Evolutionary conservation across 78 protist genomes (phyloP), one percentile per base, ranked within the genome.

Genomic region (Cavenderia fasciculata): DNA sequence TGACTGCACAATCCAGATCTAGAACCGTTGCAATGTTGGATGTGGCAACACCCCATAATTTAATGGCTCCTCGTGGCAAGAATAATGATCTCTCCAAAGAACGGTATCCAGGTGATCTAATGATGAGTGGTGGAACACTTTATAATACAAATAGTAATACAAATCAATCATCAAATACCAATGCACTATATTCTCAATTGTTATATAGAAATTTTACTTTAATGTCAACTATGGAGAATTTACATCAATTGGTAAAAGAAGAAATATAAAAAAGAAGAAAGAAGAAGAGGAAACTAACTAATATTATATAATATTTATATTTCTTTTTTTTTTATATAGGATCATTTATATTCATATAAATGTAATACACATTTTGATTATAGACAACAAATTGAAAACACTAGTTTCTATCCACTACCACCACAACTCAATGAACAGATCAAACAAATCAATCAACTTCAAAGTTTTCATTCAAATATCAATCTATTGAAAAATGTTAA

Each of bases 381-480:
- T 65, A 51, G 71, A 21, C 16, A n/a, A 19, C 14, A n/a, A n/a
- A n/a, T n/a, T n/a, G n/a, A n/a, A n/a, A n/a, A n/a, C n/a, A n/a
- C n/a, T n/a, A n/a, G n/a, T n/a, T n/a, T n/a, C n/a, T n/a, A n/a
- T n/a, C n/a, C n/a, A n/a, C 68, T 8, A 27, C 33, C 72, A 11
- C 77, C 56, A 27, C 11, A 41, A 14, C 16, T 59, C 8, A 38
- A 57, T 38, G 33, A 11, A 8, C 49, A 52, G 38, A 54, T 49
- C 38, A 19, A 4, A 18, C 29, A 43, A 44, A 71, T 73, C 5
- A n/a, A 19, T 40, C 89, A 82, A 68, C 36, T 82, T 21, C 65
- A 68, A 56, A 7, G 10, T 7, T 82, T 82, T 41, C 61, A 68
- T 56, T 82, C 89, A n/a, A 82, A 82, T 82, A 54, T 23, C 51